A percentile compares a stretch with the other conserved stretches of the same genome.
phyloP scores from a whole-genome alignment of 108 stramenopile species.

The Skeletonema tropicum region DNA sequence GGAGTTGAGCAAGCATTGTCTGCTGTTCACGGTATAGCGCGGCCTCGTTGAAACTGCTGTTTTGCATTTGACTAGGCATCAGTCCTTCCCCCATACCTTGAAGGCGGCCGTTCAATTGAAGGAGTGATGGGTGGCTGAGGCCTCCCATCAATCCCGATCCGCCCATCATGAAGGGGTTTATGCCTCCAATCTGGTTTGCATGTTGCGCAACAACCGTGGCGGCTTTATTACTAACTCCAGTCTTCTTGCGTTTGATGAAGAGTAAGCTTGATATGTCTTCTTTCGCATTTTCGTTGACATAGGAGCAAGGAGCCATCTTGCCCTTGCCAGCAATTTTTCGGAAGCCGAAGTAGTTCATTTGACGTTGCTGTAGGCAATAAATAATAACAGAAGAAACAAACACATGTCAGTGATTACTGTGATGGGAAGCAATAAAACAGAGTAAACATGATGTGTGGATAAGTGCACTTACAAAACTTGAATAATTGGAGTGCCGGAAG shows the following conservation, averaged over 20 bases:
- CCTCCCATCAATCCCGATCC: constrained; percentile 9
- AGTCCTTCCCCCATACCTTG: constrained; percentile 10
- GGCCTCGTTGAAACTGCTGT: constrained; percentile 4
- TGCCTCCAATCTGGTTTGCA: constrained; percentile 15
- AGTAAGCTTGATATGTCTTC: constrained; percentile 84
- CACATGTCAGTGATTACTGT: background rate
- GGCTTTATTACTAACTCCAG: constrained; percentile 32
- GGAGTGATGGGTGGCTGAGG: background rate
- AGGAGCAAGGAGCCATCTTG: constrained; percentile 92
- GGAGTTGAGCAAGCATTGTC: constrained; percentile 41
- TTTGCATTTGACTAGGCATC: background rate
- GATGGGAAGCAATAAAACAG: background rate
- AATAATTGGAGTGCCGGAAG: constrained; percentile 92
- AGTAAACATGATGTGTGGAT: background rate
- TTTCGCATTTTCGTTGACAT: constrained; percentile 88
- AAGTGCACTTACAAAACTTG: constrained; percentile 57
- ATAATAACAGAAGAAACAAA: background rate
- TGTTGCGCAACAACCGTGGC: constrained; percentile 40
- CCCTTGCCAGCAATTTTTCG: constrained; percentile 93
- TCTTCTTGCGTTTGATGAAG: constrained; percentile 72
- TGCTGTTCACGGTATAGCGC: constrained; percentile 35
- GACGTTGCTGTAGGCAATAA: constrained; percentile 59
- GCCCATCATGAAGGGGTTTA: constrained; percentile 18
- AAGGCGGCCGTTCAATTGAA: constrained; percentile 8
- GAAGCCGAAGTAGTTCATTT: constrained; percentile 93